Percentiles rank a stretch among this genome's conserved stretches.
These are phyloP conservation scores for Aeschynomene evenia DNA, from an alignment of 306 rosid species.

Conservation along the genomic window DNA sequence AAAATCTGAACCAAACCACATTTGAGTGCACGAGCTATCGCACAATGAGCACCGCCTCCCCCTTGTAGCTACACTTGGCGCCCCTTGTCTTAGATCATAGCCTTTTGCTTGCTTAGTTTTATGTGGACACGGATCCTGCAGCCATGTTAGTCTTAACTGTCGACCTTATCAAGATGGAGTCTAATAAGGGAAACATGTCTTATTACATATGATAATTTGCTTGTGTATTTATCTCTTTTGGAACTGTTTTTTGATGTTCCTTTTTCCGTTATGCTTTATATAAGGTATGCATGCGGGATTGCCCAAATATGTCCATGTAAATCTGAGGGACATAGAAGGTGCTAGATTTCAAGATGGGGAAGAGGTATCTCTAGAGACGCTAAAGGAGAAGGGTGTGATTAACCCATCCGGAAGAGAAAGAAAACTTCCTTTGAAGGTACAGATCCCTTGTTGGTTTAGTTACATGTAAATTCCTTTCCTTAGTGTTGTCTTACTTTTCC, in stretches of 20 bases:
- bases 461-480: constrained; percentile 2
- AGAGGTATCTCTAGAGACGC: constrained; percentile 76
- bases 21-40: too few relatives aligned
- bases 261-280: background rate
- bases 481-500: constrained; percentile 7
- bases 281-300: constrained; percentile 89
- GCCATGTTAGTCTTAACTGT: too few relatives aligned
- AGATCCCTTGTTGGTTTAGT: constrained; percentile 16
- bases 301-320: constrained; percentile 85
- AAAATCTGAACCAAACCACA: too few relatives aligned
- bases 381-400: constrained; percentile 76
- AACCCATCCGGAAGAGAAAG: constrained; percentile 95
- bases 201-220: background rate
- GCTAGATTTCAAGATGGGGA: constrained; percentile 90
- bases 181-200: background rate
- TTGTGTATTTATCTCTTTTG: background rate
- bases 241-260: constrained; percentile 18
- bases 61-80: too few relatives aligned
- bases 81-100: too few relatives aligned
- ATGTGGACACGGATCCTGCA: background rate
- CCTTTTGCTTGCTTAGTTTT: too few relatives aligned
- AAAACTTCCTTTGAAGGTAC: constrained; percentile 87
- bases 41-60: too few relatives aligned
- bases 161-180: background rate
- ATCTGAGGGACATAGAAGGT: constrained; percentile 77